Percentiles rank a stretch among this genome's conserved stretches.
phyloP scores from a whole-genome alignment of 83 land plant genomes.

The Diphasiastrum complanatum region DNA sequence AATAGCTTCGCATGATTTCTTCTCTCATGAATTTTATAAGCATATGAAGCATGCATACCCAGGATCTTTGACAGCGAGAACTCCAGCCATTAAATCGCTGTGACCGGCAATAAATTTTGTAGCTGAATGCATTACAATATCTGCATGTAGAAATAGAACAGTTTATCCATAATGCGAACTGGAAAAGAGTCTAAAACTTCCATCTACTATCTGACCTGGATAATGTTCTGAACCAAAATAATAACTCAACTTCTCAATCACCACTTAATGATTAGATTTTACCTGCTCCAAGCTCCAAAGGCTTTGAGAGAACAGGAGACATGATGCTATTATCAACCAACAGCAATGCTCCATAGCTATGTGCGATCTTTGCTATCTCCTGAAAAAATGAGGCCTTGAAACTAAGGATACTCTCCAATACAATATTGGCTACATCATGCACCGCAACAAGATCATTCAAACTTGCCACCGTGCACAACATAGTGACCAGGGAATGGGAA shows the following conservation, averaged over 20 bases:
- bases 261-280: not conserved
- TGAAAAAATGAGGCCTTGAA: constrained; percentile 24
- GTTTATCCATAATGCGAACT: not conserved
- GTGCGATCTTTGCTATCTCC: constrained; percentile 78
- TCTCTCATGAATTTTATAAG: too few relatives aligned
- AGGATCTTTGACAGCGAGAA: constrained; percentile 88
- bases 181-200: not conserved
- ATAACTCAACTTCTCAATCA: not conserved
- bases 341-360: constrained; percentile 74
- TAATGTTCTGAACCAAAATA: not conserved
- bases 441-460: not conserved
- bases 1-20: too few relatives aligned
- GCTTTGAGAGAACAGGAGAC: constrained; percentile 93
- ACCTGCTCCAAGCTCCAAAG: constrained; percentile 96
- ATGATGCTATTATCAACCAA: constrained; percentile 94
- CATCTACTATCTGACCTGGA: not conserved
- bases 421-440: not conserved
- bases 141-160: constrained; percentile 29
- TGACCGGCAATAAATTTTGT: constrained; percentile 98
- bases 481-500: too few relatives aligned
- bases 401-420: not conserved
- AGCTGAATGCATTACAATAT: constrained; percentile 98
- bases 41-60: too few relatives aligned
- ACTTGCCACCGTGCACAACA: not conserved
- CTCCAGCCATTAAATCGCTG: constrained; percentile 97